These are phyloP conservation scores for Diplodia sapinea DNA, from an alignment of 2,329 filamentous ascomycete species.

Conservation along the genomic window DNA sequence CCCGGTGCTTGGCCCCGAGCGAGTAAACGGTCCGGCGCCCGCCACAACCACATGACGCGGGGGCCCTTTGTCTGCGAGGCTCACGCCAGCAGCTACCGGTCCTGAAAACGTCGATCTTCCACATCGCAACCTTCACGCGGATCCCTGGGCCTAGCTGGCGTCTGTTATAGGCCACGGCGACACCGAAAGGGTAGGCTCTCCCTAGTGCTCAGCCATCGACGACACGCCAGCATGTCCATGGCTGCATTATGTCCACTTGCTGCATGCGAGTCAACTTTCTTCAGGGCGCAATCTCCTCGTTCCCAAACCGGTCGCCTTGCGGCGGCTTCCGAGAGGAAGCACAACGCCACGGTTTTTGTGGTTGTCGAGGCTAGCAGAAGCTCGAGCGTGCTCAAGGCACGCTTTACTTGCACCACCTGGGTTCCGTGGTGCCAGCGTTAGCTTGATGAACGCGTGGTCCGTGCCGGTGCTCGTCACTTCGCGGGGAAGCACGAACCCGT, in stretches of 20 bases:
- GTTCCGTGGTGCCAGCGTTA: constrained; percentile 16
- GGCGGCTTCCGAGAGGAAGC: constrained; percentile 2
- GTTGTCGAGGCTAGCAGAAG: constrained; percentile 16
- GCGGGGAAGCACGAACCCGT: constrained; percentile 27
- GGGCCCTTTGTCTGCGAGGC: constrained; percentile 18
- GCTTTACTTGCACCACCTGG: constrained; percentile 20
- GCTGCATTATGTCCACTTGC: constrained; percentile 12
- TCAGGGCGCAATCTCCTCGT: constrained; percentile 22
- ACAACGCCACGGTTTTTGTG: constrained; percentile 16
- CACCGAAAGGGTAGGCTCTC: constrained; percentile 21
- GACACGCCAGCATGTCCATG: constrained; percentile 24
- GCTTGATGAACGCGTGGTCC: constrained; percentile 28
- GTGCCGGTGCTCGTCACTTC: constrained; percentile 14
- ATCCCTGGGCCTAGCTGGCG: constrained; percentile 24
- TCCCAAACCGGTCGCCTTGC: neutral
- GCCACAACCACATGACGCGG: constrained; percentile 24
- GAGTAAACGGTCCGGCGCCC: constrained; percentile 29
- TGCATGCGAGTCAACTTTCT: constrained; percentile 24
- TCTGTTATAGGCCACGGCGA: constrained; percentile 28
- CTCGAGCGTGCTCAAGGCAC: constrained; percentile 22
- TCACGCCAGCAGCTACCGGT: constrained; percentile 25
- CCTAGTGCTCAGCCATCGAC: constrained; percentile 27
- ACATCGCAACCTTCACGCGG: constrained; percentile 20
- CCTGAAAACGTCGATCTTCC: constrained; percentile 29
- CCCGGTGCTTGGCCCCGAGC: neutral